Percentiles rank a stretch among this genome's conserved stretches.
These are phyloP conservation scores for Geotrichum candidum DNA, from an alignment of 1,139 yeast genomes.

Conservation along the genomic window DNA sequence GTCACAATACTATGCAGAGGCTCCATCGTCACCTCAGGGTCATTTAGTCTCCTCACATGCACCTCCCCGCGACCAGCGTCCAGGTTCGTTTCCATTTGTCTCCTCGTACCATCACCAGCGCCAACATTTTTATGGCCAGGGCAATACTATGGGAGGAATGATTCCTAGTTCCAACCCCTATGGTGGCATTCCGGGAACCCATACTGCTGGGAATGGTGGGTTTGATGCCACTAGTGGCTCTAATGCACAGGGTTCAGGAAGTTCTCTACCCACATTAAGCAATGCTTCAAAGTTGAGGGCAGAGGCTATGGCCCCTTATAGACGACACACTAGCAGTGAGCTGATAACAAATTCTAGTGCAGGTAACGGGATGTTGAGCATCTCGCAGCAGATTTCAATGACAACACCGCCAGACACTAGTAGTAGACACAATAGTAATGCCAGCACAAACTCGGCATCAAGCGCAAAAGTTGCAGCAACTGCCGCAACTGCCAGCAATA, in stretches of 20 bases:
- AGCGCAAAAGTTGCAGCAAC: neutral
- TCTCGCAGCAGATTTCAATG: constrained; percentile 8
- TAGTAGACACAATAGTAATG: constrained; percentile 17
- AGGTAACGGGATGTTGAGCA: neutral
- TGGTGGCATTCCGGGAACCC: constrained; percentile 1
- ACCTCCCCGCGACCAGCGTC: constrained; percentile 29
- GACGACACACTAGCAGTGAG: constrained; percentile 20
- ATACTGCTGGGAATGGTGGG: neutral
- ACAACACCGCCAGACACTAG: constrained; percentile 15
- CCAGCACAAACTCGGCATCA: constrained; percentile 14
- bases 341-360: neutral
- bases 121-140: constrained; percentile 10
- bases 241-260: neutral
- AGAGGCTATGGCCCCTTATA: constrained; percentile 16
- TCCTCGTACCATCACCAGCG: constrained; percentile 17
- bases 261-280: neutral
- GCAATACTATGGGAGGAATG: constrained; percentile 3
- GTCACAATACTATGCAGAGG: constrained; percentile 3
- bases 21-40: constrained; percentile 5
- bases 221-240: neutral
- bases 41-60: neutral
- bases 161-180: constrained; percentile 19
- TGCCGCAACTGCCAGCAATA: neutral
- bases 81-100: constrained; percentile 30
- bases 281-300: constrained; percentile 10